Conservation (phyloP, 495 filamentous ascomycete species). For the Sordaria brevicollis region DNA sequence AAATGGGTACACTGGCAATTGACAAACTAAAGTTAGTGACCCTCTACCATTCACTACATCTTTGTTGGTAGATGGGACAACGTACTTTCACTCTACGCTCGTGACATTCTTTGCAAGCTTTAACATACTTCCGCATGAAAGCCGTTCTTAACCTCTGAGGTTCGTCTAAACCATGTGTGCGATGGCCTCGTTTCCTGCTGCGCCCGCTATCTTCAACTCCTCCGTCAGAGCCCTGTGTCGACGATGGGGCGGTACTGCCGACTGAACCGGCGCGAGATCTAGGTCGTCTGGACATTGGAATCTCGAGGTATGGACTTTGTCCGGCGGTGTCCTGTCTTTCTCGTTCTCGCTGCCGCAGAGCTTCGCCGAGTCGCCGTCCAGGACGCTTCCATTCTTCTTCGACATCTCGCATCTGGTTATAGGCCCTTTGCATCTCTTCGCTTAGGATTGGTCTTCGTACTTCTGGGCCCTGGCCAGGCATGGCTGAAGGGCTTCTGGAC, state of each 20-base stretch:
- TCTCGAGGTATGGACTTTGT: not conserved
- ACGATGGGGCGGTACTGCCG: not conserved
- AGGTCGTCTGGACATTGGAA: not conserved
- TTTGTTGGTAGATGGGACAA: not conserved
- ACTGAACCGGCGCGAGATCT: not conserved
- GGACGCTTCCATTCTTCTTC: slow-evolving; percentile 7
- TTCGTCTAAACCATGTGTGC: slow-evolving; percentile 9
- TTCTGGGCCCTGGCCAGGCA: not conserved
- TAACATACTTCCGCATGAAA: slow-evolving; percentile 15
- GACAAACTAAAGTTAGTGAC: not conserved
- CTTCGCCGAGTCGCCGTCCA: not conserved
- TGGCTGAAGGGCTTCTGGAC: not conserved
- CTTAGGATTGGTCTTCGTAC: slow-evolving; percentile 8
- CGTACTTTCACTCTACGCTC: slow-evolving; percentile 15
- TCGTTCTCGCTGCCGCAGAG: not conserved
- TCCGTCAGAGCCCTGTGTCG: not conserved
- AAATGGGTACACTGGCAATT: slow-evolving; percentile 7
- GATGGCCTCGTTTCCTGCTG: slow-evolving; percentile 7
- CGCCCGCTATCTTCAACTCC: not conserved
- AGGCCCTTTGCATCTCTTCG: slow-evolving; percentile 23
- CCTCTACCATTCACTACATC: not conserved
- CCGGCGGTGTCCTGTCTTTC: not conserved
- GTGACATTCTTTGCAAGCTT: slow-evolving; percentile 16
- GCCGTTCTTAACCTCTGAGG: slow-evolving; percentile 8
- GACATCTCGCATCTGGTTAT: slow-evolving; percentile 20